Evolutionary conservation across 106 monocot species (phyloP), one percentile per base, ranked within the genome.

Genomic region (Dioscorea zingiberensis): DNA sequence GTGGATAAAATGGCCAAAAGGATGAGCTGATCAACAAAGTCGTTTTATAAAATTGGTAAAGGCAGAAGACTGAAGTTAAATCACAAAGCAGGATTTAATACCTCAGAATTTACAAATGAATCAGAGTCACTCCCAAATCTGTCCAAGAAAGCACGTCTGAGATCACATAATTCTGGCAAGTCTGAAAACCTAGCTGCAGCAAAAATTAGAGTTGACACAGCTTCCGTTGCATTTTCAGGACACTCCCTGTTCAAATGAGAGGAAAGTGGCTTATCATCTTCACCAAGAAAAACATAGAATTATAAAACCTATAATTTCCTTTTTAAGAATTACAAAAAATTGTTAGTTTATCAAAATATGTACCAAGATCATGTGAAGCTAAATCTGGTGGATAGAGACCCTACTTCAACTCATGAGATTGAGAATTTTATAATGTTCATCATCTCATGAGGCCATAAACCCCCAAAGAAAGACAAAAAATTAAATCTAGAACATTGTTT

Each of bases 141-240:
- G 63, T 73, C 69, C 14, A 45, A 73, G 29, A 94, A 94, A 2
- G 49, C 54, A 61, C 55, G 77, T 59, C 94, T 74, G 18, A 94
- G 79, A 64, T 87, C 75, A 71, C 62, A 79, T 58, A 94, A 69
- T 73, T 94, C 94, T 30, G 89, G 94, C 57, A 94, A 67, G 75
- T 94, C 86, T 4, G 94, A 64, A 62, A 89, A 86, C 75, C 94
- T 89, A 23, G 94, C 94, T 19, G 94, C 86, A 60, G 94, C 94
- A 77, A 80, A 89, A 51, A 89, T 84, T 53, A 94, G 64, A 66
- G 94, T 94, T 48, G 89, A 60, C 14, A 94, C 58, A 29, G 86
- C 76, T 79, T 94, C 94, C 73, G 59, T 70, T 30, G 79, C 82
- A 69, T 89, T 89, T 30, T 79, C 73, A 69, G 89, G 86, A 55